Percentiles rank a stretch among this genome's conserved stretches.
Conservation (phyloP, 805 yeast genomes). For the Lachancea fermentati region DNA sequence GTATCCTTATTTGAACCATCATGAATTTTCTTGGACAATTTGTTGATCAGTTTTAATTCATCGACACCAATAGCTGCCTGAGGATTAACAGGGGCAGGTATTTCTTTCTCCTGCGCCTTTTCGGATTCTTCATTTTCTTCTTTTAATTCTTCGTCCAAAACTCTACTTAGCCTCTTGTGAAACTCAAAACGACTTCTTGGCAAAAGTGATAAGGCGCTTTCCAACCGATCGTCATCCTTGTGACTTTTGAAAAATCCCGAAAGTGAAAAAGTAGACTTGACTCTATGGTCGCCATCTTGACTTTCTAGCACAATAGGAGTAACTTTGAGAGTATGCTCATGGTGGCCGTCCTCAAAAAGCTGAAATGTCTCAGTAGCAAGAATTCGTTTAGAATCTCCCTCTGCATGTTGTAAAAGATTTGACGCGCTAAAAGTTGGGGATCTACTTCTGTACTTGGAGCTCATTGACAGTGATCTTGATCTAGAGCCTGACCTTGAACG, state of each 20-base stretch:
- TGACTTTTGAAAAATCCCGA: conserved; percentile 22
- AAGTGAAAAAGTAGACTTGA: conserved; percentile 21
- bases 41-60: conserved; percentile 44
- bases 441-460: conserved; percentile 6
- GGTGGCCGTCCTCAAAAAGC: conserved; percentile 24
- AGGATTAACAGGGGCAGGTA: conserved; percentile 26
- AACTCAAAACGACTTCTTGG: conserved; percentile 14
- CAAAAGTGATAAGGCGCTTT: conserved; percentile 20
- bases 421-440: conserved; percentile 5
- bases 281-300: conserved; percentile 12
- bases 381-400: conserved; percentile 13
- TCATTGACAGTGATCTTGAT: conserved; percentile 8
- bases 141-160: conserved; percentile 10
- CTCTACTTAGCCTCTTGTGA: conserved; percentile 12
- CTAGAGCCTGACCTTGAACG: background rate
- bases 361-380: conserved; percentile 21
- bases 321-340: conserved; percentile 23
- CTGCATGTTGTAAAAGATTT: conserved; percentile 1
- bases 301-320: conserved; percentile 15
- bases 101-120: conserved; percentile 7
- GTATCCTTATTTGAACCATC: conserved; percentile 30
- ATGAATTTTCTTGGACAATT: conserved; percentile 43
- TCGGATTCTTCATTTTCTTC: conserved; percentile 9
- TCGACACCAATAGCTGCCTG: conserved; percentile 44
- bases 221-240: conserved; percentile 18